Evolutionary conservation across 306 rosid genomes (phyloP).

Genomic region (Casuarina glauca): DNA sequence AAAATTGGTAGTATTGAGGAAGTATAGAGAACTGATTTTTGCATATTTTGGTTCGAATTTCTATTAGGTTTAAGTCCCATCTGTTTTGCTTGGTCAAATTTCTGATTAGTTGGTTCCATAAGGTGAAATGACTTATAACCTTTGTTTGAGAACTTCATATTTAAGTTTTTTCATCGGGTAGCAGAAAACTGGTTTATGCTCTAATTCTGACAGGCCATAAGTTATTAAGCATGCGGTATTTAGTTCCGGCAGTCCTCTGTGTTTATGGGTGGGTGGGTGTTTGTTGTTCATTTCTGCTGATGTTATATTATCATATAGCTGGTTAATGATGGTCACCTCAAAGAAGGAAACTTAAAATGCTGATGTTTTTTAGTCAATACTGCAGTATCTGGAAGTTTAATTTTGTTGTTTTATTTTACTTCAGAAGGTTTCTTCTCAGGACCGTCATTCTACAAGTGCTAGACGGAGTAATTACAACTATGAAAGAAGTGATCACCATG

Average conservation of each 20-base stretch:
- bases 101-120: neutral
- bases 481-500: conserved; percentile 78
- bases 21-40: neutral
- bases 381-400: conserved; percentile 10
- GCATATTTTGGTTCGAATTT: neutral
- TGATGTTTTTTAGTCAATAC: neutral
- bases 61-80: neutral
- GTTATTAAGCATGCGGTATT: neutral
- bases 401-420: conserved; percentile 14
- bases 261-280: neutral
- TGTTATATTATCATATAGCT: neutral
- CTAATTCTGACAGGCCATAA: neutral
- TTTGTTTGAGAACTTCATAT: neutral
- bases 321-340: neutral
- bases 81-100: neutral
- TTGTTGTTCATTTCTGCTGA: neutral
- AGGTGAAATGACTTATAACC: neutral
- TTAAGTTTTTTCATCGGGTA: conserved; percentile 1
- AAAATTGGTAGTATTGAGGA: neutral
- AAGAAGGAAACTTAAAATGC: neutral
- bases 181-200: neutral
- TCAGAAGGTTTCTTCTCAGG: conserved; percentile 78
- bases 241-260: neutral
- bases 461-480: conserved; percentile 74
- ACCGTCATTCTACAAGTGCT: conserved; percentile 65